Evolutionary conservation across 495 filamentous ascomycete species (phyloP), one percentile per base, ranked within the genome.

Genomic region (Aspergillus cristatus): DNA sequence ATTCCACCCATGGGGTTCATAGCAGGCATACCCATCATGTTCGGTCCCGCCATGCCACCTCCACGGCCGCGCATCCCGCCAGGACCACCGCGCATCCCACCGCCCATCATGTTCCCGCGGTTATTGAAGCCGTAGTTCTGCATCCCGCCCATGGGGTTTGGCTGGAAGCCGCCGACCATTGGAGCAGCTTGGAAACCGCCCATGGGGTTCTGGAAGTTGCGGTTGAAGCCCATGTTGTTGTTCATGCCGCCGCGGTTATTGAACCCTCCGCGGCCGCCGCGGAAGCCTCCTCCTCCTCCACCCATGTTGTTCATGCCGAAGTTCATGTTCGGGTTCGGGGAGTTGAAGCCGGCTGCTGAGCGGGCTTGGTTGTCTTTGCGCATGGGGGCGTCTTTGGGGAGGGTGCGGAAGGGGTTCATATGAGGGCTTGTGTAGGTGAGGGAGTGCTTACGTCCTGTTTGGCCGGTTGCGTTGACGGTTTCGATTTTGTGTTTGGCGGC

Each of bases 331-430:
- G 55, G 55, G 18, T 45, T 51, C n/a, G 47, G 32, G 18, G 46
- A 28, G 12, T 49, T 52, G 44, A 50, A 62, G 13, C 61, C 50
- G 26, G 47, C 40, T 30, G 38, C 45, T 31, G 50, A 39, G 20
- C 61, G 45, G 13, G 63, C 58, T 4, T 61, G 65, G 40, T 82
- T 78, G 42, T 84, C 81, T 31, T 74, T 76, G 33, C 89, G 81
- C 51, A 75, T 72, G 1, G 87, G 86, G 1, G 81, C 79, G 58
- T 95, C 89, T 62, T 97, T 97, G 7, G 89, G 89, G 14, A 94
- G 66, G 0, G 89, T 97, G 36, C 78, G 75, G 73, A 94, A 97
- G 2, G 90, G 90, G 49, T 97, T 97, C 35, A 66, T 67, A 18
- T 76, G 74, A 0, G 88, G 81, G 38, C 75, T 79, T 16, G 84